Evolutionary conservation across 371 early-diverging fungal genomes (phyloP).

Genomic region (Lichtheimia ramosa): DNA sequence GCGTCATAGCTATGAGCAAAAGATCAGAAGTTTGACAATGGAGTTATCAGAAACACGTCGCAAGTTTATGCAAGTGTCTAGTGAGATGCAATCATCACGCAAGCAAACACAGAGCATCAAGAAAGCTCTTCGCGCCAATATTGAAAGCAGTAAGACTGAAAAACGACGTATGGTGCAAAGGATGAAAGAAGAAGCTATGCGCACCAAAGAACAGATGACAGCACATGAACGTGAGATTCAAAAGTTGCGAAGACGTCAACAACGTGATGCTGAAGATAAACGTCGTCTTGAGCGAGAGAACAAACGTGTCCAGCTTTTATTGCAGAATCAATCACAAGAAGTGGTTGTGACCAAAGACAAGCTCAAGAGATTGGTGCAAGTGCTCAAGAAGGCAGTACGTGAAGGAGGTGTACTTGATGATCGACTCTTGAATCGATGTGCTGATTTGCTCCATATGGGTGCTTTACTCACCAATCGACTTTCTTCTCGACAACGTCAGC

Average conservation of each 20-base stretch:
- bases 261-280: slow-evolving; percentile 61
- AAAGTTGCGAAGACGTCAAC: slow-evolving; percentile 64
- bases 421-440: slow-evolving; percentile 22
- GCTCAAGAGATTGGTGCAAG: slow-evolving; percentile 44
- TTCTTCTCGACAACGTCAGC: background rate
- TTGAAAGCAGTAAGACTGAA: slow-evolving; percentile 69
- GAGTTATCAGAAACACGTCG: slow-evolving; percentile 64
- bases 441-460: slow-evolving; percentile 28
- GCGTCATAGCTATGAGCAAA: slow-evolving; percentile 61
- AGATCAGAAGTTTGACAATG: slow-evolving; percentile 44
- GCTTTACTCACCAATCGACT: slow-evolving; percentile 7
- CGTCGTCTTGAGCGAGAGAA: slow-evolving; percentile 67
- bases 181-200: slow-evolving; percentile 73
- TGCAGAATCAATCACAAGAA: slow-evolving; percentile 56
- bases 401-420: slow-evolving; percentile 43
- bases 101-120: slow-evolving; percentile 53
- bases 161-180: slow-evolving; percentile 76
- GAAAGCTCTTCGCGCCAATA: slow-evolving; percentile 46
- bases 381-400: slow-evolving; percentile 42
- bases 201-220: slow-evolving; percentile 61
- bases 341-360: slow-evolving; percentile 55
- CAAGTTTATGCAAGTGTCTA: slow-evolving; percentile 57
- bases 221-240: slow-evolving; percentile 75
- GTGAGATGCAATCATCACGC: slow-evolving; percentile 52
- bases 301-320: slow-evolving; percentile 55